phyloP scores from a whole-genome alignment of 2,329 filamentous ascomycete genomes.

The Arthroderma sp. region DNA sequence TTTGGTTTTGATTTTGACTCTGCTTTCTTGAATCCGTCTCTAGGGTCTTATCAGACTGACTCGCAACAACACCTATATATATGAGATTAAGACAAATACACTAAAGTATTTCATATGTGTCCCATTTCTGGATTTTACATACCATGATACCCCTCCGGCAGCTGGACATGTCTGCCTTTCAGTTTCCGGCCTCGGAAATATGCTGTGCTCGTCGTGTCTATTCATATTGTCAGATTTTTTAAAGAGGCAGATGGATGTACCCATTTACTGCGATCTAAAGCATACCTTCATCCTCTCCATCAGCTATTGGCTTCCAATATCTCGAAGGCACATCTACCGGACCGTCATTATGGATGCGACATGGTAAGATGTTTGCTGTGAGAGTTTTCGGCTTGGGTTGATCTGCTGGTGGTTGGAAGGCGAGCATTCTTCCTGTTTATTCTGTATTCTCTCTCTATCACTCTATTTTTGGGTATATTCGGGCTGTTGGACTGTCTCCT shows the following conservation, averaged over 20 bases:
- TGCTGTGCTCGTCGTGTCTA: conserved; percentile 27
- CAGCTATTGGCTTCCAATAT: conserved; percentile 55
- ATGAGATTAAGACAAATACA: background rate
- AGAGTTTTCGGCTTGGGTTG: conserved; percentile 12
- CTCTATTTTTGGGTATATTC: too few species aligned
- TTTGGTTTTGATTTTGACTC: background rate
- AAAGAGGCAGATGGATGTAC: too few species aligned
- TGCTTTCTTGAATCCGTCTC: conserved; percentile 10
- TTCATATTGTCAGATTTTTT: too few species aligned
- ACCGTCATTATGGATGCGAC: conserved; percentile 66
- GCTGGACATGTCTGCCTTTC: conserved; percentile 48
- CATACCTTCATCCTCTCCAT: conserved; percentile 26
- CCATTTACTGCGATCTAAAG: background rate
- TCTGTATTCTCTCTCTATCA: background rate
- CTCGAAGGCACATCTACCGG: conserved; percentile 48
- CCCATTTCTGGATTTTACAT: conserved; percentile 2
- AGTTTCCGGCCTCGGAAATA: conserved; percentile 75
- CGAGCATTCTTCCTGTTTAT: conserved; percentile 18
- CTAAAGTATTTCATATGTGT: too few species aligned
- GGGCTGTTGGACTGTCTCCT: too few species aligned
- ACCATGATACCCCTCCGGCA: conserved; percentile 61
- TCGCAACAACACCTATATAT: conserved; percentile 43
- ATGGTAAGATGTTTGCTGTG: conserved; percentile 63
- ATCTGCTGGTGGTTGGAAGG: conserved; percentile 20
- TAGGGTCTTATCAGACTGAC: conserved; percentile 30